Percentiles rank a stretch among this genome's conserved stretches.
Conservation (phyloP, 768 basidiomycete genomes). For the Cytidiella melzeri region DNA sequence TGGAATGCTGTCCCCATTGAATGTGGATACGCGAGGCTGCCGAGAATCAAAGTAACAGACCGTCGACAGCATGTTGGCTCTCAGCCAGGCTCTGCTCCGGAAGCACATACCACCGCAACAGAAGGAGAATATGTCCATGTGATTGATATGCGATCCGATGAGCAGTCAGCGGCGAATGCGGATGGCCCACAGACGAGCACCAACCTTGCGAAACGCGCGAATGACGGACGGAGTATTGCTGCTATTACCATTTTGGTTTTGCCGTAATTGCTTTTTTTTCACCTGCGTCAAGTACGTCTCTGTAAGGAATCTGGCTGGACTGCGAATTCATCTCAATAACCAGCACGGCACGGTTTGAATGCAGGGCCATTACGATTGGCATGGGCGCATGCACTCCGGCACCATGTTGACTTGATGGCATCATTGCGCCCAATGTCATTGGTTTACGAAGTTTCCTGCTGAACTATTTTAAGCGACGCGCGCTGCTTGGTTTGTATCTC, state of each 20-base stretch:
- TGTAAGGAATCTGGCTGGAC: no score
- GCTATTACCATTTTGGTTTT: constrained; percentile 5
- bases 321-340: no score
- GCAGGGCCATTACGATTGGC: no score
- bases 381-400: no score
- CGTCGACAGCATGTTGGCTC: constrained; percentile 35
- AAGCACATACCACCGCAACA: constrained; percentile 22
- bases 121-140: constrained; percentile 47
- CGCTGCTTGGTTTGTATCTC: no score
- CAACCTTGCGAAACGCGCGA: not conserved
- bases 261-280: constrained; percentile 1
- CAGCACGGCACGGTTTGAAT: no score
- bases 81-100: constrained; percentile 16
- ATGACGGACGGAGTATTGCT: not conserved
- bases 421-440: no score
- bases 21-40: constrained; percentile 61
- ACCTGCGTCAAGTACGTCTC: no score
- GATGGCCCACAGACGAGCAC: not conserved
- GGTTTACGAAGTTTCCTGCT: no score
- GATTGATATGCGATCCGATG: constrained; percentile 45
- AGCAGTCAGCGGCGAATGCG: constrained; percentile 12
- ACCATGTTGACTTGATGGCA: no score
- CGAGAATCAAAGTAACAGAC: constrained; percentile 53
- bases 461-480: no score
- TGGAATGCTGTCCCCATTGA: constrained; percentile 74